A percentile compares a stretch with the other conserved stretches of the same genome.
Evolutionary conservation across 441 rosid genomes (phyloP).

Genomic region (Pelargonium citronellum): DNA sequence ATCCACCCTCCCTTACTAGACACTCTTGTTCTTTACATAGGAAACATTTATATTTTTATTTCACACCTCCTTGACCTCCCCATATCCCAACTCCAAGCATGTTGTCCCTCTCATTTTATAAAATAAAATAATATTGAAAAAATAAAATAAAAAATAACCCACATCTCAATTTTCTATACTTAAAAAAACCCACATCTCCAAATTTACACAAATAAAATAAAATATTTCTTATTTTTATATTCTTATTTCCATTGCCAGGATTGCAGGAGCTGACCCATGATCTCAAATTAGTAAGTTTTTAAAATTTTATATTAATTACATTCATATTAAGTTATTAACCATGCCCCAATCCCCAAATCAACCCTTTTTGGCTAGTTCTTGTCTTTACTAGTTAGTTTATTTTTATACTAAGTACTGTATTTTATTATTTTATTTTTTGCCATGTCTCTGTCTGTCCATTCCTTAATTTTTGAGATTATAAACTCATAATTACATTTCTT

Average conservation of each 20-base stretch:
- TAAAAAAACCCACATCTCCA: not conserved
- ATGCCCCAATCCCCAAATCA: slow-evolving; percentile 33
- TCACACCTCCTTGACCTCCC: slow-evolving; percentile 28
- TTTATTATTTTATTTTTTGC: slow-evolving; percentile 8
- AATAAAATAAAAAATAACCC: not conserved
- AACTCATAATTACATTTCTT: slow-evolving; percentile 44
- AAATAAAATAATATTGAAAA: not conserved
- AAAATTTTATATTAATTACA: not conserved
- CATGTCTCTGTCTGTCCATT: slow-evolving; percentile 38
- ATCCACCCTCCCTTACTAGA: slow-evolving; percentile 45
- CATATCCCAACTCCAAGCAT: slow-evolving; percentile 24
- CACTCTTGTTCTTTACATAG: slow-evolving; percentile 54
- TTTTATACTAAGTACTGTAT: not conserved
- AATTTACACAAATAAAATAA: not conserved
- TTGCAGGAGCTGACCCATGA: slow-evolving; percentile 34
- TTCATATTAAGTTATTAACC: not conserved
- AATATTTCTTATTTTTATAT: not conserved
- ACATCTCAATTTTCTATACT: no score
- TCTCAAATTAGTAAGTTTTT: slow-evolving; percentile 17
- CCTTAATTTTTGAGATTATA: slow-evolving; percentile 46
- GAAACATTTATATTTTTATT: slow-evolving; percentile 51
- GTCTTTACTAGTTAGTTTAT: not conserved
- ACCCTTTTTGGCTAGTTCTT: slow-evolving; percentile 27
- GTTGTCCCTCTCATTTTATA: slow-evolving; percentile 22
- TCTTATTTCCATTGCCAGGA: slow-evolving; percentile 32